These are phyloP conservation scores for Russula lepida DNA, from an alignment of 768 basidiomycete genomes.

Conservation along the genomic window DNA sequence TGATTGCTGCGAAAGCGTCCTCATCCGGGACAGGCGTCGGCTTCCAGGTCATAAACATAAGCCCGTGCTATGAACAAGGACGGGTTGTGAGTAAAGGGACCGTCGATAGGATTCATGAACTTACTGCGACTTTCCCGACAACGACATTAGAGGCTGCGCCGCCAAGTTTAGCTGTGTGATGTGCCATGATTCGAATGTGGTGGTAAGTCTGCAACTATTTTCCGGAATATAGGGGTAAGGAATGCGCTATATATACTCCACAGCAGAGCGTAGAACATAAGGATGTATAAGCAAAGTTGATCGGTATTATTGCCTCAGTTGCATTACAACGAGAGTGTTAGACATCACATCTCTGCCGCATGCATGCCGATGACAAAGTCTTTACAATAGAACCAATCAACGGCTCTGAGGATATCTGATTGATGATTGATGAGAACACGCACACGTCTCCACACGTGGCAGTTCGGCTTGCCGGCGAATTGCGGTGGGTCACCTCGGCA, in stretches of 20 bases:
- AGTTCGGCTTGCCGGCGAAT: too few species aligned
- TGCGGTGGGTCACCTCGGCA: too few species aligned
- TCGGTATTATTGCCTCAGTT: too few species aligned
- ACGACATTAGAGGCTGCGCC: slow-evolving; percentile 32
- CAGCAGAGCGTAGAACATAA: too few species aligned
- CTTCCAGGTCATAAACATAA: slow-evolving; percentile 54
- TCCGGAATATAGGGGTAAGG: not conserved
- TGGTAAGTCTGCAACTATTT: not conserved
- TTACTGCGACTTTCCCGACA: slow-evolving; percentile 35
- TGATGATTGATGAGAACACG: too few species aligned
- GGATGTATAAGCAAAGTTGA: too few species aligned
- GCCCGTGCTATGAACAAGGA: slow-evolving; percentile 33
- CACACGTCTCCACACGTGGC: too few species aligned
- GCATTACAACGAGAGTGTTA: too few species aligned
- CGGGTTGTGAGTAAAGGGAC: not conserved
- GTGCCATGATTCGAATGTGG: slow-evolving; percentile 26
- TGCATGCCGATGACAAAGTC: too few species aligned
- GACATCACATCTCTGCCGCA: too few species aligned
- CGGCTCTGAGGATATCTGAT: too few species aligned
- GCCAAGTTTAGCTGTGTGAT: slow-evolving; percentile 30
- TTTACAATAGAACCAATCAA: too few species aligned
- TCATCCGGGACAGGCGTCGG: slow-evolving; percentile 43
- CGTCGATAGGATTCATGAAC: slow-evolving; percentile 8
- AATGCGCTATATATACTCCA: not conserved
- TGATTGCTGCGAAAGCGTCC: slow-evolving; percentile 54